Evolutionary conservation across 2,329 filamentous ascomycete genomes (phyloP).

Genomic region (Venturia asperata): DNA sequence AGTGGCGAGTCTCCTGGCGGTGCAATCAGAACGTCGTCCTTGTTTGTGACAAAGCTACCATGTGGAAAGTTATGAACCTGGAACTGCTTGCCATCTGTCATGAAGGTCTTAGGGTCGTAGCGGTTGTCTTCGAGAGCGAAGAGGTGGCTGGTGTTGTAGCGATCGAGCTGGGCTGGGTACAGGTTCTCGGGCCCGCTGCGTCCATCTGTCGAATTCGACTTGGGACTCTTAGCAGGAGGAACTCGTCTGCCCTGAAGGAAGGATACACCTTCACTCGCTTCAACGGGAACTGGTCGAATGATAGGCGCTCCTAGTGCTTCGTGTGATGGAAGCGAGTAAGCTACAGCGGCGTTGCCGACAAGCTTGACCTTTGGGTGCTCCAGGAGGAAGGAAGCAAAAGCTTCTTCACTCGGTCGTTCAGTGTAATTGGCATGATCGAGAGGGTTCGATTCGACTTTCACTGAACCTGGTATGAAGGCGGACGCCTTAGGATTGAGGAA

Average conservation of each 20-base stretch:
- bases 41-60: slow-evolving; percentile 1
- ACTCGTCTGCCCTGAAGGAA: background rate
- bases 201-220: background rate
- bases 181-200: background rate
- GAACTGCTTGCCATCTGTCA: background rate
- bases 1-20: background rate
- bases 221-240: background rate
- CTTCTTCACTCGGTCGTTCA: background rate
- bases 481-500: background rate
- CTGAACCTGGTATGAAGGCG: background rate
- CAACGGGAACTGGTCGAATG: background rate
- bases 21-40: slow-evolving; percentile 1
- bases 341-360: background rate
- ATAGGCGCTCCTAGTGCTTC: background rate
- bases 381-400: background rate
- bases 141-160: background rate
- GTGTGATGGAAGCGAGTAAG: background rate
- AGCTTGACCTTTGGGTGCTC: background rate
- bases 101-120: background rate
- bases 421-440: background rate
- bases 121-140: background rate
- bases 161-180: background rate
- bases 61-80: background rate
- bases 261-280: background rate
- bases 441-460: background rate